Evolutionary conservation across 352 stramenopile species (phyloP), one percentile per base, ranked within the genome.

Genomic region (Phytophthora meadii): DNA sequence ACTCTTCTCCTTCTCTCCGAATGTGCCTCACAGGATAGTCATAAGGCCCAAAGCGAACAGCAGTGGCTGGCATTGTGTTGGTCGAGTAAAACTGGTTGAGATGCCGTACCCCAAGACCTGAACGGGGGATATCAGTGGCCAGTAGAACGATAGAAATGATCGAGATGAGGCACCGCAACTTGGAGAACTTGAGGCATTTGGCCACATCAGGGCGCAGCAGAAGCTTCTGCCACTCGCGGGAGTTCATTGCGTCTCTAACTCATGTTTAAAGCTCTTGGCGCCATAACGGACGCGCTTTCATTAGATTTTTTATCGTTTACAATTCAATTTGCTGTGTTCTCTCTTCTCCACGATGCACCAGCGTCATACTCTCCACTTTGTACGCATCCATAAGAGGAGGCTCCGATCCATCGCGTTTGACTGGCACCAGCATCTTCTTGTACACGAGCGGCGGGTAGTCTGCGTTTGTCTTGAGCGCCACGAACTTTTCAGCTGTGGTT

Each of bases 121-220:
- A 76, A 14, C 81, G 76, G 19, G 76, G 78, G 22, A 88, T 87
- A 17, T 89, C 81, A 4, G 78, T 81, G 34, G 65, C 40, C 2
- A 79, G 57, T 9, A 89, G 54, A 4, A 74, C 14, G 22, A 89
- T 19, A 1, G 61, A 69, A 1, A 86, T 19, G 1, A 82, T n/a
- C 0, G 71, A 80, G 42, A 86, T 51, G 0, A 84, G 10, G 24
- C 63, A 77, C 1, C 73, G 72, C 46, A 68, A 39, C 5, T 64
- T 61, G 19, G 72, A 79, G 50, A 81, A 72, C 7, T 10, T 32
- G 15, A 84, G 49, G 30, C 30, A 74, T 0, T 19, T 30, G 24
- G 65, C 45, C 2, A 86, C 75, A 19, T 84, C 68, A 4, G 65
- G 52, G 22, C 32, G 46, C 2, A 64, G 60, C 4, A 78, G 44